phyloP scores from a whole-genome alignment of 2,329 filamentous ascomycete species.

The Echinosphaeria canescens region DNA sequence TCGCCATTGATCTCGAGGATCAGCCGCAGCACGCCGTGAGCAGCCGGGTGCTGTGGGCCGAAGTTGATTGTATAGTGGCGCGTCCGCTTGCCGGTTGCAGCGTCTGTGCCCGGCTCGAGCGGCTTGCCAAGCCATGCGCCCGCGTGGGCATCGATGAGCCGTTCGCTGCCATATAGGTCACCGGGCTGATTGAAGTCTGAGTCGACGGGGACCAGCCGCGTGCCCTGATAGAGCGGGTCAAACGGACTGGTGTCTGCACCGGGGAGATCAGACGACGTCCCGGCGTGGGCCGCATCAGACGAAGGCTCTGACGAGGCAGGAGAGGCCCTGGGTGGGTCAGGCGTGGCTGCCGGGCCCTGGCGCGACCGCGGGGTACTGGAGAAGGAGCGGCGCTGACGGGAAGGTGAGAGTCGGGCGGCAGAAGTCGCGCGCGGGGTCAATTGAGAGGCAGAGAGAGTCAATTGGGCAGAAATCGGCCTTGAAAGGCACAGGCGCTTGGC shows the following conservation, averaged over 20 bases:
- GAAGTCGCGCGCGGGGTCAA: too few species aligned
- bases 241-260: too few species aligned
- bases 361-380: constrained; percentile 41
- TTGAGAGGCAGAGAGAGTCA: too few species aligned
- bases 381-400: constrained; percentile 40
- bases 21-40: constrained; percentile 91
- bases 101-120: constrained; percentile 23
- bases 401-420: constrained; percentile 6
- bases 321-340: too few species aligned
- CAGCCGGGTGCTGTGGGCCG: constrained; percentile 93
- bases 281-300: too few species aligned
- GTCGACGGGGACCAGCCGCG: constrained; percentile 42
- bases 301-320: too few species aligned
- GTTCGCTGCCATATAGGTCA: constrained; percentile 19
- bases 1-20: constrained; percentile 97
- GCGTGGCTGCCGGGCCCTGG: too few species aligned
- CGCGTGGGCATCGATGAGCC: constrained; percentile 11
- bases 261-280: too few species aligned
- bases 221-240: constrained; percentile 33
- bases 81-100: constrained; percentile 53
- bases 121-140: too few species aligned
- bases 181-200: constrained; percentile 32
- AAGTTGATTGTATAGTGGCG: constrained; percentile 99
- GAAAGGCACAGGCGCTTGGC: constrained; percentile 44
- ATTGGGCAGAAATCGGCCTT: constrained; percentile 11